phyloP scores from a whole-genome alignment of 106 monocot genomes.

The Triglochin maritima region DNA sequence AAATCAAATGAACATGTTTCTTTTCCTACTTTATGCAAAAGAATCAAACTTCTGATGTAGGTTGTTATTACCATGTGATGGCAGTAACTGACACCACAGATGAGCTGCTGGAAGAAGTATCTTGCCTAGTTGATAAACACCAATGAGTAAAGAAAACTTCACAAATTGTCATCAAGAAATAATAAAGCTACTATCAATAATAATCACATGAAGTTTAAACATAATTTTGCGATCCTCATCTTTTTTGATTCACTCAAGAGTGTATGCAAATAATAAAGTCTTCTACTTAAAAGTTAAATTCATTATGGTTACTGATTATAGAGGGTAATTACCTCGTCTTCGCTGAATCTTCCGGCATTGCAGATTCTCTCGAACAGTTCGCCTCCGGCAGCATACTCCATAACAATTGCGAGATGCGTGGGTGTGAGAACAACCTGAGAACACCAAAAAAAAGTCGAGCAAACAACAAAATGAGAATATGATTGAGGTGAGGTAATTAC shows the following conservation, averaged over 20 bases:
- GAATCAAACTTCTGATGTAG: background rate
- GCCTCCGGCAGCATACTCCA: conserved; percentile 91
- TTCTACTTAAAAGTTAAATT: background rate
- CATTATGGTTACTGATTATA: no score
- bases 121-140: conserved; percentile 36
- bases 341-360: conserved; percentile 76
- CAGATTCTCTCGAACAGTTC: conserved; percentile 94
- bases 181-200: background rate
- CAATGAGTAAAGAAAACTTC: no score
- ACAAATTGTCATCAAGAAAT: background rate
- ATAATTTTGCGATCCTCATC: no score
- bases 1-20: background rate
- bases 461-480: background rate
- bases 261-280: background rate
- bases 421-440: conserved; percentile 67
- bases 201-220: background rate
- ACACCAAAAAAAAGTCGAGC: background rate
- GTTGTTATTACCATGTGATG: conserved; percentile 51
- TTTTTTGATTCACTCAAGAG: no score
- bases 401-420: conserved; percentile 79
- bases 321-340: conserved; percentile 50
- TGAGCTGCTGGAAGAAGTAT: conserved; percentile 91
- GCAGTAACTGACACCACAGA: conserved; percentile 81
- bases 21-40: background rate
- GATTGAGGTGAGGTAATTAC: background rate